Evolutionary conservation across 2,329 filamentous ascomycete species (phyloP), one percentile per base, ranked within the genome.

Genomic region (Aureobasidium uvarum): DNA sequence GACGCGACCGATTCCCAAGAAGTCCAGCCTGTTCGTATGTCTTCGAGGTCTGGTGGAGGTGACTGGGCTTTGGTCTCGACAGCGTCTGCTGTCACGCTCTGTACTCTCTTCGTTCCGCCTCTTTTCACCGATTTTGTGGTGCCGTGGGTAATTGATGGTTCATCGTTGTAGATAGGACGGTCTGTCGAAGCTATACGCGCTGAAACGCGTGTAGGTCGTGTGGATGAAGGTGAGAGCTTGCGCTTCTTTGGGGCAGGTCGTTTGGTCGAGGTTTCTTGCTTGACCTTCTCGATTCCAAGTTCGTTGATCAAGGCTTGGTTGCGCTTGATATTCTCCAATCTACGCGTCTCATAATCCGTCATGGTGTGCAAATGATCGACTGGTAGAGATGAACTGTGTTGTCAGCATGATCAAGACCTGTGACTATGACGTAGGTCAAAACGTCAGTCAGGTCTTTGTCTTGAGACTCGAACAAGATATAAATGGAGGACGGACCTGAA

Each of bases 261-360:
- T 50, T 71, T 71, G 43, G 23, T 64, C 48, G 51, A 58, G 33
- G 45, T 23, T 39, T 68, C 65, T 45, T 66, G 48, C 65, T 69
- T 70, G 38, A 65, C 67, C n/a, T 71, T 68, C 43, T 77, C 75
- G 58, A 84, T 77, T 13, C 81, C 78, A 18, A 84, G 78, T 45
- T 80, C 76, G 55, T 77, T 76, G 3, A 84, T 73, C 1, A 84
- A 74, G 10, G 75, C 78, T 68, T 81, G 75, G 68, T 84, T 84
- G 11, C 79, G 76, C 67, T 77, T 77, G 68, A 85, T 83, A 68
- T 83, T 83, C 16, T 76, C 77, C 8, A 76, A 73, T 2, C 82
- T 77, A 23, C 78, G 75, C 1, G 76, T 74, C 69, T 84, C 81
- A 68, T 83, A 81, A 51, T 74, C 76, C 38, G 60, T 63, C 60